Evolutionary conservation across 2,329 filamentous ascomycete species (phyloP).

Genomic region (Trichophyton benhamiae): DNA sequence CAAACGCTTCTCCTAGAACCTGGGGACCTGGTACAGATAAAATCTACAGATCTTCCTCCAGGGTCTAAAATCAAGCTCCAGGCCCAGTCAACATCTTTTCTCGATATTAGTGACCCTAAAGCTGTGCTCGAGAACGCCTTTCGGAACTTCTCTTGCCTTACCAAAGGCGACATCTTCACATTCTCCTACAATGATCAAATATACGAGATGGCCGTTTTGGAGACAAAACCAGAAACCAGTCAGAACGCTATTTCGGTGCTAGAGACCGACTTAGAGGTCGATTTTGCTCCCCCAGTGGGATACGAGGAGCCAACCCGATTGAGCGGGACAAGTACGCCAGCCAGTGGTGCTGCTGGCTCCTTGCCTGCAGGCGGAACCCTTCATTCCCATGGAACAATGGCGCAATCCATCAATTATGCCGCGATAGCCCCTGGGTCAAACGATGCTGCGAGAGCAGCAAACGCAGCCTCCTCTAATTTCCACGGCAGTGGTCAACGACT

Average conservation of each 20-base stretch:
- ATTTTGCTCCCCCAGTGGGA: slow-evolving; percentile 86
- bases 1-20: slow-evolving; percentile 77
- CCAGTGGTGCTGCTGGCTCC: slow-evolving; percentile 42
- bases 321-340: slow-evolving; percentile 78
- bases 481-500: slow-evolving; percentile 67
- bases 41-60: slow-evolving; percentile 81
- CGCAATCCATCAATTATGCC: slow-evolving; percentile 91
- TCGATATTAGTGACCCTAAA: slow-evolving; percentile 94
- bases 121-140: slow-evolving; percentile 95
- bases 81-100: slow-evolving; percentile 81
- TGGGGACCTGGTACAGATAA: slow-evolving; percentile 87
- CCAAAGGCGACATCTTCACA: slow-evolving; percentile 86
- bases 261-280: slow-evolving; percentile 91
- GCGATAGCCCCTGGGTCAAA: slow-evolving; percentile 70
- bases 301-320: slow-evolving; percentile 74
- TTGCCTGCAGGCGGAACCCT: slow-evolving; percentile 60
- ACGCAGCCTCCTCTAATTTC: slow-evolving; percentile 63
- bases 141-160: slow-evolving; percentile 86
- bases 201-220: slow-evolving; percentile 85
- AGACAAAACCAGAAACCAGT: slow-evolving; percentile 74
- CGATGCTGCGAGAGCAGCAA: slow-evolving; percentile 50
- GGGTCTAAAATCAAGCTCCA: slow-evolving; percentile 93
- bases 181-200: slow-evolving; percentile 93
- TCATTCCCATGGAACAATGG: slow-evolving; percentile 85
- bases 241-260: slow-evolving; percentile 83